These are phyloP conservation scores for Thuidium tamariscinum DNA, from an alignment of 225 moss, liverwort and hornwort genomes.

Conservation along the genomic window DNA sequence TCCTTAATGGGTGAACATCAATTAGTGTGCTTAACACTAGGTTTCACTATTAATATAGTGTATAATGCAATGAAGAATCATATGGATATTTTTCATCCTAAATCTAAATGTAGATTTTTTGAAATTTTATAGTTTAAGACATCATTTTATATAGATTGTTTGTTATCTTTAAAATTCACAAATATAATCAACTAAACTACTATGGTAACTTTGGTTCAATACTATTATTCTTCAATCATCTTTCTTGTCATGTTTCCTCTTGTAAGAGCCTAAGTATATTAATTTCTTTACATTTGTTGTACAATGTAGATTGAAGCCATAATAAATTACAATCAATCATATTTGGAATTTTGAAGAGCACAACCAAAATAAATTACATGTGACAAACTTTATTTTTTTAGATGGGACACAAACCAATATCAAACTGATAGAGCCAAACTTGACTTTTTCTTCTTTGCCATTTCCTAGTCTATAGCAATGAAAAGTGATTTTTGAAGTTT, in stretches of 20 bases:
- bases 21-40: background rate
- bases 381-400: background rate
- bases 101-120: no score
- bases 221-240: no score
- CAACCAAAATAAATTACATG: background rate
- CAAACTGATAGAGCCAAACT: background rate
- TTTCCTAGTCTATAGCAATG: background rate
- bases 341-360: background rate
- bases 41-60: background rate
- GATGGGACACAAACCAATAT: background rate
- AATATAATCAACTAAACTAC: background rate
- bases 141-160: no score
- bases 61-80: background rate
- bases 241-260: background rate
- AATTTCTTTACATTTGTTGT: background rate
- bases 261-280: no score
- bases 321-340: background rate
- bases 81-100: no score
- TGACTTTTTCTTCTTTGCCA: background rate
- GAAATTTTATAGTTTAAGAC: no score
- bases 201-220: rapidly evolving
- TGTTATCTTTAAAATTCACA: no score
- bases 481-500: background rate
- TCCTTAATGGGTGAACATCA: no score
- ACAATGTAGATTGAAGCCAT: background rate